Conservation (phyloP, 2,329 filamentous ascomycete genomes). For the Botrytis tulipae region DNA sequence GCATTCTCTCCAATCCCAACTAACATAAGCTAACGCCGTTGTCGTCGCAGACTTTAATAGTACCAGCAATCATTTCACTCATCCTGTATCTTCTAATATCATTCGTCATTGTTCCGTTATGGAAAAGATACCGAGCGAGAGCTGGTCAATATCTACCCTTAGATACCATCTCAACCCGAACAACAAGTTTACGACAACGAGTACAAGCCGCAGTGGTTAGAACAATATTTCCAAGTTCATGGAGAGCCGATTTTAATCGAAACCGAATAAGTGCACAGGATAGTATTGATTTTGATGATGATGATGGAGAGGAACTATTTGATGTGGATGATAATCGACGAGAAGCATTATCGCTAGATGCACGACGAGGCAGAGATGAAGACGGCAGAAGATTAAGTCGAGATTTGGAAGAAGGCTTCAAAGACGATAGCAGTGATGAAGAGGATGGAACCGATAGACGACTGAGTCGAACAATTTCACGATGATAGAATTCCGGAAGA, state of each 20-base stretch:
- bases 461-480: slow-evolving; percentile 16
- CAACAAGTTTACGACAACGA: slow-evolving; percentile 53
- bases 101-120: slow-evolving; percentile 64
- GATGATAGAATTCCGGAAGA: slow-evolving; percentile 17
- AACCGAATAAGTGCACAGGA: slow-evolving; percentile 44
- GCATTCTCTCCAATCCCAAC: not conserved
- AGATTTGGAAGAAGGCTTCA: slow-evolving; percentile 75
- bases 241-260: slow-evolving; percentile 47
- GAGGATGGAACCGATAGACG: slow-evolving; percentile 22
- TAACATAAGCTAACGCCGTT: slow-evolving; percentile 7
- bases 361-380: slow-evolving; percentile 41
- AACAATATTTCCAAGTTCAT: slow-evolving; percentile 47
- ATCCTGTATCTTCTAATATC: slow-evolving; percentile 64
- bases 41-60: slow-evolving; percentile 58
- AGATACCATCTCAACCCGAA: slow-evolving; percentile 59
- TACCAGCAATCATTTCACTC: slow-evolving; percentile 70
- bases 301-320: slow-evolving; percentile 69
- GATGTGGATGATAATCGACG: slow-evolving; percentile 51
- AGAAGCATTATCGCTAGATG: slow-evolving; percentile 42
- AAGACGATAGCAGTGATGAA: slow-evolving; percentile 69
- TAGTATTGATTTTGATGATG: slow-evolving; percentile 57
- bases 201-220: slow-evolving; percentile 45
- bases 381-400: slow-evolving; percentile 67
- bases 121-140: slow-evolving; percentile 66
- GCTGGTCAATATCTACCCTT: slow-evolving; percentile 74